Conservation (phyloP, 2,329 filamentous ascomycete genomes). For the Ilyonectria destructans region DNA sequence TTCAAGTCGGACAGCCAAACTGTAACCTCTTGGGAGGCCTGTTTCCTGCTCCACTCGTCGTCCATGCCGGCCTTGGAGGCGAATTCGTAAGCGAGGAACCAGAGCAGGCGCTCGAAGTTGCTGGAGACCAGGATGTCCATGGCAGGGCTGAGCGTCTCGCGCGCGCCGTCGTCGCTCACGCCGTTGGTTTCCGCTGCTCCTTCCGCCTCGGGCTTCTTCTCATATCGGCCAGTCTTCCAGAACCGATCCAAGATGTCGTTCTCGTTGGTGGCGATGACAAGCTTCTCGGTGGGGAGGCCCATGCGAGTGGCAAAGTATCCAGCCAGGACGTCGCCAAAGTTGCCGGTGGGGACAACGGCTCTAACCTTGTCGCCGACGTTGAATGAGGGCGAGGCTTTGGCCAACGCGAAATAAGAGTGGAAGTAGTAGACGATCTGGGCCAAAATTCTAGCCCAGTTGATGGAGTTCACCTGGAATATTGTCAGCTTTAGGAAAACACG, state of each 20-base stretch:
- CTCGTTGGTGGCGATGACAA: constrained; percentile 95
- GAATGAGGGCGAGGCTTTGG: constrained; percentile 72
- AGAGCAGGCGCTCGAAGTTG: constrained; percentile 96
- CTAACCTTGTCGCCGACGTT: constrained; percentile 80
- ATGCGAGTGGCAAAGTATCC: constrained; percentile 94
- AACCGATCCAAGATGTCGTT: constrained; percentile 98
- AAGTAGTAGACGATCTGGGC: constrained; percentile 99
- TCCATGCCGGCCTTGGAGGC: constrained; percentile 73
- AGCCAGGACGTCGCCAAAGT: constrained; percentile 95
- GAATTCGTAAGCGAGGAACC: constrained; percentile 89
- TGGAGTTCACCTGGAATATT: constrained; percentile 75
- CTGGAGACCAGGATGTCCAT: constrained; percentile 98
- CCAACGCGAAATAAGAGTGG: constrained; percentile 90
- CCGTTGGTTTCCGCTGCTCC: constrained; percentile 80
- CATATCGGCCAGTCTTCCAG: constrained; percentile 91
- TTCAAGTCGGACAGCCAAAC: constrained; percentile 88
- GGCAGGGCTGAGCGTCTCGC: constrained; percentile 90
- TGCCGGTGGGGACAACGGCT: constrained; percentile 94
- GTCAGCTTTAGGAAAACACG: too few species aligned
- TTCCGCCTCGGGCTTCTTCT: constrained; percentile 83
- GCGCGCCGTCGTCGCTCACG: neutral
- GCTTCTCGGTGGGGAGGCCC: constrained; percentile 90
- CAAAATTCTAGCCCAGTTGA: constrained; percentile 96
- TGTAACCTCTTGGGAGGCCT: constrained; percentile 83
- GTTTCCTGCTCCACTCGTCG: constrained; percentile 76